These are phyloP conservation scores for Auriculariales sp. DNA, from an alignment of 768 basidiomycete genomes.

Conservation along the genomic window DNA sequence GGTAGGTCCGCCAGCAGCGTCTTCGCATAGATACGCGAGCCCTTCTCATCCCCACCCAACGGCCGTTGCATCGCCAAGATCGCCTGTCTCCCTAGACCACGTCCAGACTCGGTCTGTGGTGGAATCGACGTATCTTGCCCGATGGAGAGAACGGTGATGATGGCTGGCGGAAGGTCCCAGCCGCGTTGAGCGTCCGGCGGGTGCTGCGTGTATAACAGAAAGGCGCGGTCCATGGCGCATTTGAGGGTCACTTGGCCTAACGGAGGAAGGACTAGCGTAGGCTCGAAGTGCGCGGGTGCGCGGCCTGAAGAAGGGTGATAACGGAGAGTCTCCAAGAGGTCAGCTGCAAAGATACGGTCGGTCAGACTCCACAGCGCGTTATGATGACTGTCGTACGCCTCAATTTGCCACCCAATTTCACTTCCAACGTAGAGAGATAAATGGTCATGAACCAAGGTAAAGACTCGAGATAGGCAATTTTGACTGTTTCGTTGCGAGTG, in stretches of 20 bases:
- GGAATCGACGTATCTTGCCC: background rate
- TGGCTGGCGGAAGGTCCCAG: constrained; percentile 81
- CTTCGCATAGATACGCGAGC: constrained; percentile 53
- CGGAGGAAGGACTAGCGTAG: constrained; percentile 54
- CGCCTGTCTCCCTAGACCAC: background rate
- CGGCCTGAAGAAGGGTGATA: constrained; percentile 59
- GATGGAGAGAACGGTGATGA: constrained; percentile 35
- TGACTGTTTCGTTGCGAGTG: constrained; percentile 26
- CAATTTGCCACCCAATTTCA: constrained; percentile 29
- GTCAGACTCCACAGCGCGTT: background rate
- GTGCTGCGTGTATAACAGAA: constrained; percentile 89
- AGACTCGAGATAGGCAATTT: constrained; percentile 69
- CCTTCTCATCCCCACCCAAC: background rate
- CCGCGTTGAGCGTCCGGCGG: constrained; percentile 91
- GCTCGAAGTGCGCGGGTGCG: constrained; percentile 68
- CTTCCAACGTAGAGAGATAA: constrained; percentile 64
- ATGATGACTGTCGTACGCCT: constrained; percentile 31
- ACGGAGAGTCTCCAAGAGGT: constrained; percentile 45
- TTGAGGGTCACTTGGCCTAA: constrained; percentile 45
- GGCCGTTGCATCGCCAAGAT: background rate
- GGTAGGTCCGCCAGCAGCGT: constrained; percentile 82
- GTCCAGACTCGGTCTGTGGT: no score
- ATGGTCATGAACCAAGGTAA: constrained; percentile 89
- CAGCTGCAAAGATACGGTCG: constrained; percentile 26
- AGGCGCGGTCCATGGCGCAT: constrained; percentile 68